These are phyloP conservation scores for Vaucheria bursata DNA, from an alignment of 352 stramenopile species.

Conservation along the genomic window DNA sequence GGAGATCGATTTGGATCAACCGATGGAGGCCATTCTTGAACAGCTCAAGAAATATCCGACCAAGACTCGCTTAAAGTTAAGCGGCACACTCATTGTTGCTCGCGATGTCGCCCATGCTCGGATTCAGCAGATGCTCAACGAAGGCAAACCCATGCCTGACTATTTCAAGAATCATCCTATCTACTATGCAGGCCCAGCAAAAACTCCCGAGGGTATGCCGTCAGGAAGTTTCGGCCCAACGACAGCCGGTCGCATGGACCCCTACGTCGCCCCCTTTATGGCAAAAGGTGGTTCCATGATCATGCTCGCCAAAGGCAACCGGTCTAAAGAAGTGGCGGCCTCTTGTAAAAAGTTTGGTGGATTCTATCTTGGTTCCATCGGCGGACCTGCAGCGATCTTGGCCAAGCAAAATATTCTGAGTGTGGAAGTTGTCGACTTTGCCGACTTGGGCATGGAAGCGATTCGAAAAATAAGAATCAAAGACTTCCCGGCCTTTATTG, in stretches of 20 bases:
- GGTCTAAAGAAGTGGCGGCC: constrained; percentile 63
- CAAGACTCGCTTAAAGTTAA: constrained; percentile 65
- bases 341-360: constrained; percentile 77
- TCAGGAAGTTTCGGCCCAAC: constrained; percentile 74
- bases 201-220: constrained; percentile 73
- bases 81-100: constrained; percentile 73
- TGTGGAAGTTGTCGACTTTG: constrained; percentile 74
- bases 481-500: constrained; percentile 79
- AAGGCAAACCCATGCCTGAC: constrained; percentile 66
- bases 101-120: constrained; percentile 80
- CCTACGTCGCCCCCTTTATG: constrained; percentile 75
- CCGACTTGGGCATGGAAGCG: constrained; percentile 79
- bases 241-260: constrained; percentile 75
- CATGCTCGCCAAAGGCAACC: constrained; percentile 76
- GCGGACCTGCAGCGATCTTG: constrained; percentile 71
- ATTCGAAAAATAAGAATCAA: constrained; percentile 81
- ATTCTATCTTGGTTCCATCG: constrained; percentile 78
- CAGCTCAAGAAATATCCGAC: constrained; percentile 66
- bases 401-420: constrained; percentile 73
- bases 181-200: constrained; percentile 75
- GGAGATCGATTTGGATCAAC: constrained; percentile 69
- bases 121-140: constrained; percentile 69
- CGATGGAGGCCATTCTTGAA: constrained; percentile 66
- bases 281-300: constrained; percentile 66
- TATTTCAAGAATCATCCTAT: constrained; percentile 80